Evolutionary conservation across 495 filamentous ascomycete species (phyloP).

Genomic region (Neurospora sp.): DNA sequence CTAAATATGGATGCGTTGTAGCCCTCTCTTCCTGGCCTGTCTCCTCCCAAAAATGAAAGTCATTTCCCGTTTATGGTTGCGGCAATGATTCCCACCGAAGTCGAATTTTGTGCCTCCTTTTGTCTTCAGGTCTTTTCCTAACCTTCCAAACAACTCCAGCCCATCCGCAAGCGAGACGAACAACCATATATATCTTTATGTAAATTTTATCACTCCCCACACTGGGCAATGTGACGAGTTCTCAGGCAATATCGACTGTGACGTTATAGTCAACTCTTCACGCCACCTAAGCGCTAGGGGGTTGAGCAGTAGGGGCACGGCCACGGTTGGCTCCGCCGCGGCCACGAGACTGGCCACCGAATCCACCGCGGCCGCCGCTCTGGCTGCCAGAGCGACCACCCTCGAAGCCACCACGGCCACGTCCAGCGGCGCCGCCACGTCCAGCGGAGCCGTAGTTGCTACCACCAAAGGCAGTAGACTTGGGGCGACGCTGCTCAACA

Average conservation of each 20-base stretch:
- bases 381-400: conserved; percentile 47
- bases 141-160: conserved; percentile 7
- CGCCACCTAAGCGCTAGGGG: conserved; percentile 17
- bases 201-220: background rate
- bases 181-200: background rate
- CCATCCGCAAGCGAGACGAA: conserved; percentile 2
- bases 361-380: conserved; percentile 56
- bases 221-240: background rate
- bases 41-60: background rate
- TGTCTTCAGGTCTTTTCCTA: background rate
- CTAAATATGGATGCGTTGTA: background rate
- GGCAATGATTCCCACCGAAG: background rate
- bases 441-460: conserved; percentile 48
- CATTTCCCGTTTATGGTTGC: background rate
- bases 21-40: background rate
- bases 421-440: conserved; percentile 46
- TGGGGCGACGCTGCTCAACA: conserved; percentile 82
- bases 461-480: conserved; percentile 54
- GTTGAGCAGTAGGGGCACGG: conserved; percentile 29
- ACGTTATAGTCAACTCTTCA: background rate
- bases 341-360: conserved; percentile 45
- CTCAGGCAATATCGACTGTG: background rate
- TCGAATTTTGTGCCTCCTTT: background rate
- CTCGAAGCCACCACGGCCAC: conserved; percentile 57
- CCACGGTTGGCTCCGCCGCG: conserved; percentile 49